phyloP scores from a whole-genome alignment of 2,329 filamentous ascomycete genomes.

The Aspergillus cejpii region DNA sequence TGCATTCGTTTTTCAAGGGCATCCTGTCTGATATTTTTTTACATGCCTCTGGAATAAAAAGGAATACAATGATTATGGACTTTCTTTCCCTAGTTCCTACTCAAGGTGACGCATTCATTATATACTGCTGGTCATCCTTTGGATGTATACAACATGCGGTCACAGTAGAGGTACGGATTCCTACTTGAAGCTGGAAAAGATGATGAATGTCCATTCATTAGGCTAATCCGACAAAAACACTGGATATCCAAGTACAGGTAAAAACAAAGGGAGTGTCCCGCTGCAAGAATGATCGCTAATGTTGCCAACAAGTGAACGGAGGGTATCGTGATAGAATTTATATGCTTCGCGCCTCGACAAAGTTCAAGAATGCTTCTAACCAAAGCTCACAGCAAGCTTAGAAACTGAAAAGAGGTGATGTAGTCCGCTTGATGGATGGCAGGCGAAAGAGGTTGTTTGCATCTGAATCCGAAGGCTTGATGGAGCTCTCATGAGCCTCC shows the following conservation, averaged over 20 bases:
- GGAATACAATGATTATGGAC: not conserved
- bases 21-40: not conserved
- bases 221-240: no score
- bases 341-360: not conserved
- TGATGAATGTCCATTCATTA: no score
- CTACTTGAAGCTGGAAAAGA: not conserved
- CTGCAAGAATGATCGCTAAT: no score
- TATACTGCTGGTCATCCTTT: not conserved
- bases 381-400: not conserved
- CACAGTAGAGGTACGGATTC: not conserved
- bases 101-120: not conserved
- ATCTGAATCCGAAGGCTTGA: not conserved
- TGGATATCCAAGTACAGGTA: not conserved
- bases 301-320: no score
- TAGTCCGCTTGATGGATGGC: conserved; percentile 12
- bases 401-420: conserved; percentile 12
- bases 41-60: not conserved
- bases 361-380: not conserved
- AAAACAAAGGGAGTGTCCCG: not conserved
- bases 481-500: not conserved
- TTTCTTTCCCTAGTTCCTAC: not conserved
- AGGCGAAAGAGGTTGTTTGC: conserved; percentile 6
- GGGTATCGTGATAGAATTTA: no score
- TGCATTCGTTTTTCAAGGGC: not conserved
- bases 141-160: not conserved